phyloP scores from a whole-genome alignment of 2,329 filamentous ascomycete species.

The Ceratocystis colombiana region DNA sequence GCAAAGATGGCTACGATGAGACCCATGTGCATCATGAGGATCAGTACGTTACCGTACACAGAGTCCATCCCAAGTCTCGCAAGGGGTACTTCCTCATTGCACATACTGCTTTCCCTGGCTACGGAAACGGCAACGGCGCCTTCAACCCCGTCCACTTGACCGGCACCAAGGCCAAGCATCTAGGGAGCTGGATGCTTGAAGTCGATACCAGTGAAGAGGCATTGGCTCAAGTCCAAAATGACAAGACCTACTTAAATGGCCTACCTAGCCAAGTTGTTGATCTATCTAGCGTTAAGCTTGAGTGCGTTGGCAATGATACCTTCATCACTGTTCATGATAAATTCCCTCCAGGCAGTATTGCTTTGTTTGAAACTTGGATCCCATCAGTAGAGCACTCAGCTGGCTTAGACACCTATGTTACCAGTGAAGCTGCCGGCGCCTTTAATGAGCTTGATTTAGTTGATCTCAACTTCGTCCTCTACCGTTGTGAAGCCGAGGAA shows the following conservation, averaged over 20 bases:
- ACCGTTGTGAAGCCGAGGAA: constrained; percentile 83
- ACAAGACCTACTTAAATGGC: constrained; percentile 64
- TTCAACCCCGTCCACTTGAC: constrained; percentile 70
- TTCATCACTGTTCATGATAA: constrained; percentile 68
- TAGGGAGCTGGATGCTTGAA: constrained; percentile 87
- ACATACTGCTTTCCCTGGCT: constrained; percentile 89
- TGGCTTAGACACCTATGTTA: constrained; percentile 77
- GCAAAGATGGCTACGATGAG: constrained; percentile 85
- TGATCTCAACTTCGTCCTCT: constrained; percentile 85
- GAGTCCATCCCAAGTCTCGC: constrained; percentile 82
- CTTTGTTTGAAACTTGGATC: constrained; percentile 92
- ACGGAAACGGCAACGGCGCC: constrained; percentile 70
- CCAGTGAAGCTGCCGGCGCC: constrained; percentile 65
- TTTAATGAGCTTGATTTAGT: constrained; percentile 65
- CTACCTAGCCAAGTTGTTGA: constrained; percentile 74
- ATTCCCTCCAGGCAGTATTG: constrained; percentile 89
- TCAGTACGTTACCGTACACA: constrained; percentile 91
- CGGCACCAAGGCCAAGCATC: constrained; percentile 72
- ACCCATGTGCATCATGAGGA: constrained; percentile 95
- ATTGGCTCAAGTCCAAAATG: constrained; percentile 52
- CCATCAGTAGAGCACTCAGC: constrained; percentile 73
- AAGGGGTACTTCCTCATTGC: constrained; percentile 94
- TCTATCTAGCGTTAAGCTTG: constrained; percentile 62
- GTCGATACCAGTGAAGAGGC: constrained; percentile 68
- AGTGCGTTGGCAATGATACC: constrained; percentile 62